Base-by-base conservation (phyloP, 768 basidiomycete species). In the Calocybe cyanea region DNA sequence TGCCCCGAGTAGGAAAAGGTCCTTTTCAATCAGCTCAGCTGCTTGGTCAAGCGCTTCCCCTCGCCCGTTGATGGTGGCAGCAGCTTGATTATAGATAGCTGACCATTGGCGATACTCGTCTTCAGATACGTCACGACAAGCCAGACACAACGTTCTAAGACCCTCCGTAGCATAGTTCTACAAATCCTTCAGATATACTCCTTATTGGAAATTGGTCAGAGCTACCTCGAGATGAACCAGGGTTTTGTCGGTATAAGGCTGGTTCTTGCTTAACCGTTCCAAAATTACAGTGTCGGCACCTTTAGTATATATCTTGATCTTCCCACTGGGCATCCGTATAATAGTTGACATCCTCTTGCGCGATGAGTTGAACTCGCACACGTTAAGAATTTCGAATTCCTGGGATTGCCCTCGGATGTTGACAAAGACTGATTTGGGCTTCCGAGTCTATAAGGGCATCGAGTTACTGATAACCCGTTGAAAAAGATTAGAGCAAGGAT, bases 331-430 rank as follows among this genome's bases (percentile, higher is more conserved):
- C 19, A 79, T 76, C 18, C 92, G 81, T 24, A 99, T 78, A 55
- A 99, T 68, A 1, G 94, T 95, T 20, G 96, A 98, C 96, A 99
- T 98, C 48, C 96, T 80, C 60, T 99, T 98, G 41, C 96, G 80
- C 3, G 92, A 91, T 18, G 92, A 96, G 62, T 98, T 98, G 76
- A 99, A 99, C 68, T 98, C 96, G 77, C 94, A 96, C 35, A 99
- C 87, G 59, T 98, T 98, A 48, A 99, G 66, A 46, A 98, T 80
- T 59, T 97, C 82, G 61, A 83, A 98, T 61, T 98, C 92, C 45
- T 80, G 76, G 0, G 73, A 67, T 44, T 71, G 65, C 15, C 91
- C 92, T 40, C 77, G 71, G 46, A 94, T 73, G 32, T 87, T 85
- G 43, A 98, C 81, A 60, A 91, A 97, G 6, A 94, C 90, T 0